Percentiles rank a stretch among this genome's conserved stretches.
Evolutionary conservation across 441 rosid genomes (phyloP).

Genomic region (Gossypium trilobum): DNA sequence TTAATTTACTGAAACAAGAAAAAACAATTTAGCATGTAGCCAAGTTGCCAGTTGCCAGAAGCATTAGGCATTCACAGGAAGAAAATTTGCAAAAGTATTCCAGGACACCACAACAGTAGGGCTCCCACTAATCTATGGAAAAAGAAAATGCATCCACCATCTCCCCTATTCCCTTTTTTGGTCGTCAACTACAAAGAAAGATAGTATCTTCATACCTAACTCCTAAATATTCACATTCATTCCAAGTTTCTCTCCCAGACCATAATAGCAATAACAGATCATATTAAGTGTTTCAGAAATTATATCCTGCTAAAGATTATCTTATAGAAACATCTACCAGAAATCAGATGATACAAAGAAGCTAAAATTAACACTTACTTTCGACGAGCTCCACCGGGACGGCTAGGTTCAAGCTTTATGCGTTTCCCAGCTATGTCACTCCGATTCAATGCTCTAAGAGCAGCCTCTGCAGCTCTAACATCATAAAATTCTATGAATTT

Average conservation of each 20-base stretch:
- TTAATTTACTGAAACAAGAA: background rate
- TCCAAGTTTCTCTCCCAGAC: background rate
- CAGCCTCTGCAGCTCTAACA: constrained; percentile 79
- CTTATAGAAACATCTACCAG: background rate
- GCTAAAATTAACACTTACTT: constrained; percentile 36
- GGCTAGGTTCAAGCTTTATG: constrained; percentile 87
- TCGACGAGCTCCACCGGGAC: constrained; percentile 85
- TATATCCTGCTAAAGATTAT: background rate
- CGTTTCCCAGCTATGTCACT: constrained; percentile 86
- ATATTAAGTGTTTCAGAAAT: background rate
- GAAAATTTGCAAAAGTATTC: background rate
- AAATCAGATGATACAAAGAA: background rate
- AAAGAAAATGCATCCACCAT: background rate
- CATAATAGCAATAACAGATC: background rate
- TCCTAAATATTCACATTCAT: background rate
- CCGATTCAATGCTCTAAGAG: constrained; percentile 67
- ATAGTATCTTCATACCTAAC: background rate
- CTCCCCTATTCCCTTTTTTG: background rate
- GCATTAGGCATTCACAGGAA: background rate
- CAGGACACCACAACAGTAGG: background rate
- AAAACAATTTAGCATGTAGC: background rate
- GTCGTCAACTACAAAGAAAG: background rate
- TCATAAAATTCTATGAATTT: constrained; percentile 80
- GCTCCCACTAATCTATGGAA: background rate
- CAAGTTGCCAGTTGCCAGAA: background rate